phyloP scores from a whole-genome alignment of 2,329 filamentous ascomycete genomes.

The Juglanconis juglandina region DNA sequence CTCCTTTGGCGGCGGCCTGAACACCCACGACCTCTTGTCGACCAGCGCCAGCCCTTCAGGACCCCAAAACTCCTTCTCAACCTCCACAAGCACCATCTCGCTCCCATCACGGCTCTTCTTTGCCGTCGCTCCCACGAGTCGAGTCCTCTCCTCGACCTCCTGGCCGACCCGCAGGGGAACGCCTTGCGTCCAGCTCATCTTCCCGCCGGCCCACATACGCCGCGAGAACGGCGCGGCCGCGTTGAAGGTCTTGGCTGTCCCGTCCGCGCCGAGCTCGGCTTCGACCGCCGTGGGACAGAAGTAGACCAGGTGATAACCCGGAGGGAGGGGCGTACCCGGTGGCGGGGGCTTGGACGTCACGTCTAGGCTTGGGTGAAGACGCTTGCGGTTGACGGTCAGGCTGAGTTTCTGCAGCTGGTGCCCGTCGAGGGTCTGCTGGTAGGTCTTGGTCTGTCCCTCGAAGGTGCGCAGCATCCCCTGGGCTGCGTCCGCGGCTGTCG shows the following conservation, averaged over 20 bases:
- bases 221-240: slow-evolving; percentile 57
- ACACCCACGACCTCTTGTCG: slow-evolving; percentile 45
- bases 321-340: slow-evolving; percentile 48
- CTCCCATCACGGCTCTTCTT: slow-evolving; percentile 54
- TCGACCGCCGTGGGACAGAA: slow-evolving; percentile 59
- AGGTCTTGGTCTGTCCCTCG: slow-evolving; percentile 24
- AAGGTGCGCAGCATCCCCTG: slow-evolving; percentile 30
- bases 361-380: slow-evolving; percentile 38
- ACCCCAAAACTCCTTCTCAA: slow-evolving; percentile 58
- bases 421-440: slow-evolving; percentile 52
- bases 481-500: slow-evolving; percentile 21
- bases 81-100: slow-evolving; percentile 63
- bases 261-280: slow-evolving; percentile 53
- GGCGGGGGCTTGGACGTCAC: slow-evolving; percentile 36
- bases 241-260: slow-evolving; percentile 59
- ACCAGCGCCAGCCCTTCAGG: slow-evolving; percentile 48
- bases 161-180: slow-evolving; percentile 47
- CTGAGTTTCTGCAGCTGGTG: slow-evolving; percentile 63
- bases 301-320: slow-evolving; percentile 61
- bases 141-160: slow-evolving; percentile 30
- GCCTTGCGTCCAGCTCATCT: slow-evolving; percentile 46
- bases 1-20: slow-evolving; percentile 6
- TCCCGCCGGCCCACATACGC: slow-evolving; percentile 66
- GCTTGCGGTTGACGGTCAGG: slow-evolving; percentile 51
- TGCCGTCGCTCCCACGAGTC: slow-evolving; percentile 32